These are phyloP conservation scores for Lipomyces starkeyi DNA, from an alignment of 805 yeast genomes.

Conservation along the genomic window DNA sequence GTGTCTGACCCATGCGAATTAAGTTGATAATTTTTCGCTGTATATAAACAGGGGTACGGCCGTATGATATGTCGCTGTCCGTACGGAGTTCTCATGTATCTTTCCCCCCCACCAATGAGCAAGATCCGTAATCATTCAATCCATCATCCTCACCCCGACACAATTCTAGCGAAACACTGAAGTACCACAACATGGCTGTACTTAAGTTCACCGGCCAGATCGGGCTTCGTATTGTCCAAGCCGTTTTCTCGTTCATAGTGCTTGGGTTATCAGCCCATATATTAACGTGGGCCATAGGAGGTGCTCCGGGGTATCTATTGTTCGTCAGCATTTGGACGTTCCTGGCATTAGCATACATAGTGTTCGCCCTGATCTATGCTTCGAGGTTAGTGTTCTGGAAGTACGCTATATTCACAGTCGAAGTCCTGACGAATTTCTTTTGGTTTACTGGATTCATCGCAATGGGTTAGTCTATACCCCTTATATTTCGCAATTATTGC, in stretches of 20 bases:
- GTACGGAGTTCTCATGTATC: not conserved
- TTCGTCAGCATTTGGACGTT: slow-evolving; percentile 22
- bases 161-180: not conserved
- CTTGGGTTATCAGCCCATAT: slow-evolving; percentile 23
- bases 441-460: slow-evolving; percentile 29
- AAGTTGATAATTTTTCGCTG: not conserved
- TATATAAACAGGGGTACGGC: not conserved
- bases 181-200: not conserved
- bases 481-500: not conserved
- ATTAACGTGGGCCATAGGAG: not conserved
- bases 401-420: slow-evolving; percentile 17
- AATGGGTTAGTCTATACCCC: slow-evolving; percentile 1
- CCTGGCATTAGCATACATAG: slow-evolving; percentile 10
- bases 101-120: not conserved
- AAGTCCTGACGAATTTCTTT: slow-evolving; percentile 18
- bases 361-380: not conserved
- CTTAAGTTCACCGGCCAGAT: not conserved
- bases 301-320: slow-evolving; percentile 14
- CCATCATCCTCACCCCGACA: not conserved
- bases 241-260: slow-evolving; percentile 19
- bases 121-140: not conserved
- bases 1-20: too few relatives aligned
- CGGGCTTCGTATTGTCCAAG: slow-evolving; percentile 15
- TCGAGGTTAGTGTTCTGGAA: not conserved
- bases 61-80: not conserved